Evolutionary conservation across 441 rosid genomes (phyloP).

Genomic region (Erodium moschatum): DNA sequence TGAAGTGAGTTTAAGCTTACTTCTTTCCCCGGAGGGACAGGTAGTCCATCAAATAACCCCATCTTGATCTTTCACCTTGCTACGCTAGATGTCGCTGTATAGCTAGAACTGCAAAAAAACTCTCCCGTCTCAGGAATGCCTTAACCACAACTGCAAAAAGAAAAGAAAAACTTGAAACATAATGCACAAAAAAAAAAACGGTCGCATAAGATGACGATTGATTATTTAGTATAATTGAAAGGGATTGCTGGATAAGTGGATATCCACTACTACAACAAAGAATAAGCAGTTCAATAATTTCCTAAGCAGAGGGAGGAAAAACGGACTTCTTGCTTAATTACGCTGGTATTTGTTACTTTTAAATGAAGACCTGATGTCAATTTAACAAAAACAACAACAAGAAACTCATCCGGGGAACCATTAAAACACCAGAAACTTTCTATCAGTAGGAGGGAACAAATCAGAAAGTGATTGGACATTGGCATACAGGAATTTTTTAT

Average conservation of each 20-base stretch:
- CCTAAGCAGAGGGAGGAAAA: no score
- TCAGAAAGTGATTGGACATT: not conserved
- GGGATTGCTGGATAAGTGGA: not conserved
- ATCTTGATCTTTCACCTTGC: slow-evolving; percentile 30
- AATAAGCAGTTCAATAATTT: not conserved
- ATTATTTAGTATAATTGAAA: not conserved
- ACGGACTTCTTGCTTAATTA: no score
- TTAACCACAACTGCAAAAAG: not conserved
- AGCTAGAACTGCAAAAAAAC: not conserved
- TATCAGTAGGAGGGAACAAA: not conserved
- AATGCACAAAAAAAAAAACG: not conserved
- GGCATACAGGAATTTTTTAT: not conserved
- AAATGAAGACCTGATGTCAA: not conserved
- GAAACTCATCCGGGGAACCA: no score
- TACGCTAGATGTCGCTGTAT: slow-evolving; percentile 12
- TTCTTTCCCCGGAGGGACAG: slow-evolving; percentile 75
- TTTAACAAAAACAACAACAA: not conserved
- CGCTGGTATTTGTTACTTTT: no score
- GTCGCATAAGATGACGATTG: not conserved
- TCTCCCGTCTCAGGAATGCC: not conserved
- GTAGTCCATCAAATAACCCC: slow-evolving; percentile 86
- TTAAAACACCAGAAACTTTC: not conserved
- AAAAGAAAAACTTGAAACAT: not conserved
- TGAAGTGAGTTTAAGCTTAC: slow-evolving; percentile 32
- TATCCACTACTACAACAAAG: not conserved